Evolutionary conservation across 164 flowering plant species (phyloP).

Genomic region (Dillenia turbinata): DNA sequence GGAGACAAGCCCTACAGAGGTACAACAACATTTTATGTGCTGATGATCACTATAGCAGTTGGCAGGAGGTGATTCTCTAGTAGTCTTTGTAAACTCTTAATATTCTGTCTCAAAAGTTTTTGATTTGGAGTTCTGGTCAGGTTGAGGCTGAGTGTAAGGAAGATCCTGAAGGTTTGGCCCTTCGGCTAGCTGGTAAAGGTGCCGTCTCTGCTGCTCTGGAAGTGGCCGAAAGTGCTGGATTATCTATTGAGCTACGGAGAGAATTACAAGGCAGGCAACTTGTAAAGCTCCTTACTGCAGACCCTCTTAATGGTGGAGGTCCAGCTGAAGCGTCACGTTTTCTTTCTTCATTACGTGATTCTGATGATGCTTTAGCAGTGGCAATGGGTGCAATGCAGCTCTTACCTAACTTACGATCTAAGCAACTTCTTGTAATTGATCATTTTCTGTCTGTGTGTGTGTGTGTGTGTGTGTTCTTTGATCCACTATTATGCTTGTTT

Average conservation of each 20-base stretch:
- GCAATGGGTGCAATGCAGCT: slow-evolving; percentile 99
- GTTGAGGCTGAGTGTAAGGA: slow-evolving; percentile 91
- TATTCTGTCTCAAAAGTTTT: background rate
- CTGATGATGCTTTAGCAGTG: slow-evolving; percentile 96
- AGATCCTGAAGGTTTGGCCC: slow-evolving; percentile 98
- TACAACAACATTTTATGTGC: slow-evolving; percentile 84
- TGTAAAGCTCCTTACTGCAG: slow-evolving; percentile 95
- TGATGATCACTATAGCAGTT: slow-evolving; percentile 80
- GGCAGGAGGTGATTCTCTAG: slow-evolving; percentile 76
- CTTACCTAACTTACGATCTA: slow-evolving; percentile 85
- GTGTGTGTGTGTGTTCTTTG: background rate
- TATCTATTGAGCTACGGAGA: slow-evolving; percentile 86
- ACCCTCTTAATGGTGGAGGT: slow-evolving; percentile 96
- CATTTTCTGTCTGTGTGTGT: slow-evolving; percentile 2
- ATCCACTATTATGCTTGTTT: background rate
- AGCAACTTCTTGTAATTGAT: slow-evolving; percentile 85
- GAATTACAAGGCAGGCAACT: slow-evolving; percentile 97
- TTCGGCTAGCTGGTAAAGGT: slow-evolving; percentile 94
- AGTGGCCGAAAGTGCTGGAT: slow-evolving; percentile 95
- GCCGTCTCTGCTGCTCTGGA: slow-evolving; percentile 98
- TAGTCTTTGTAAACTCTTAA: no score
- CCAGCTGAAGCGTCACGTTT: slow-evolving; percentile 99
- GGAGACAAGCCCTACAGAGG: slow-evolving; percentile 77
- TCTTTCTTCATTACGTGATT: slow-evolving; percentile 85
- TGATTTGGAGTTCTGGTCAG: slow-evolving; percentile 26